Percentiles rank a stretch among this genome's conserved stretches.
These are phyloP conservation scores for Solanum neorickii DNA, from an alignment of 257 asterid species.

Conservation along the genomic window DNA sequence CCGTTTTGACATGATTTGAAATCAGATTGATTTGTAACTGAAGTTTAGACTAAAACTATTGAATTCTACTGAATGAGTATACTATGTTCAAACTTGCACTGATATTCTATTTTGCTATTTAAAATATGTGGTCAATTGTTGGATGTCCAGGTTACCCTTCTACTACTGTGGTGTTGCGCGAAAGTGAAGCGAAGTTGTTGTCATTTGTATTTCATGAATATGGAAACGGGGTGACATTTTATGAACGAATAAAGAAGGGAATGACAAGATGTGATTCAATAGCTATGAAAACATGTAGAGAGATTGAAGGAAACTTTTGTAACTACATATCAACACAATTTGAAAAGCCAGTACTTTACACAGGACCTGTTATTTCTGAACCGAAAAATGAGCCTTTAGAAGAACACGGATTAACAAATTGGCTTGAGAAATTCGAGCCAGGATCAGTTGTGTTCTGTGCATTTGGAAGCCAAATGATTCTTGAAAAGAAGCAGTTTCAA, in stretches of 20 bases:
- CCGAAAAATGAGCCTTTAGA: neutral
- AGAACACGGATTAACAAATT: neutral
- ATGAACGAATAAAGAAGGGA: neutral
- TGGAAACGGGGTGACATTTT: neutral
- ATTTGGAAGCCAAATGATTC: constrained; percentile 8
- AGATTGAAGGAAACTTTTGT: constrained; percentile 15
- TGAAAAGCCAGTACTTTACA: neutral
- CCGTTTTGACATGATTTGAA: too few species aligned
- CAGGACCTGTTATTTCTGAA: constrained; percentile 13
- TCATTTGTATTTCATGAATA: neutral
- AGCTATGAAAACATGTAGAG: constrained; percentile 4
- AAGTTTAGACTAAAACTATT: too few species aligned
- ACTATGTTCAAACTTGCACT: too few species aligned
- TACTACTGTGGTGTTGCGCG: neutral
- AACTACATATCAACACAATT: neutral
- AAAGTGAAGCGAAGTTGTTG: too few species aligned
- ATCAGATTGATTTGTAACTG: too few species aligned
- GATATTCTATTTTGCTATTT: neutral
- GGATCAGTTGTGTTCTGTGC: constrained; percentile 7
- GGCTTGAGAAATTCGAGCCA: neutral
- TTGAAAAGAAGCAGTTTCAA: constrained; percentile 10
- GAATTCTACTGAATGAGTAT: too few species aligned
- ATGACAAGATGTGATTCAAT: constrained; percentile 1
- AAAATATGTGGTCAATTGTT: neutral
- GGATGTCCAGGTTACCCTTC: constrained; percentile 10